These are phyloP conservation scores for Penicillium fimorum DNA, from an alignment of 495 filamentous ascomycete species.

Conservation along the genomic window DNA sequence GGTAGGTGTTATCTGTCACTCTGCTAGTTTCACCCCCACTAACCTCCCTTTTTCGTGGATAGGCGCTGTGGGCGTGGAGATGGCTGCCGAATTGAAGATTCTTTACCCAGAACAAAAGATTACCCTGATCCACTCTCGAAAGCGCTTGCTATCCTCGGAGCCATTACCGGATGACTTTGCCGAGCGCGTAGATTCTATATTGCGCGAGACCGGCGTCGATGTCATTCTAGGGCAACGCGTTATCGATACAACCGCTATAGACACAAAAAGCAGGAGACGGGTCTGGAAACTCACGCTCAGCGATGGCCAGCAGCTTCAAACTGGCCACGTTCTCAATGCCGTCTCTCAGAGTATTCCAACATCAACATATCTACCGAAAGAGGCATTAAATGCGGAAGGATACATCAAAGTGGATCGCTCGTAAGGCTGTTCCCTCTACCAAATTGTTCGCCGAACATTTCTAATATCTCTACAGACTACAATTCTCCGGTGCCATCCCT, in stretches of 20 bases:
- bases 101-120: constrained; percentile 57
- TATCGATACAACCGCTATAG: constrained; percentile 27
- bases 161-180: constrained; percentile 65
- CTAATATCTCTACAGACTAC: constrained; percentile 31
- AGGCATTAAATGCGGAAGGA: constrained; percentile 50
- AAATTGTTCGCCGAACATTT: background rate
- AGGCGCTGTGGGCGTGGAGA: constrained; percentile 71
- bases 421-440: constrained; percentile 12
- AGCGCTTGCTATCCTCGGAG: constrained; percentile 62
- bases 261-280: constrained; percentile 35
- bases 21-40: background rate
- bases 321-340: constrained; percentile 59
- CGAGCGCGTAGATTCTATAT: constrained; percentile 47
- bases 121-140: constrained; percentile 65
- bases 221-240: constrained; percentile 54
- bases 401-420: constrained; percentile 55
- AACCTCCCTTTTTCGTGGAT: background rate
- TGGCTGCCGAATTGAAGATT: constrained; percentile 65
- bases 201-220: constrained; percentile 55
- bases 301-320: constrained; percentile 51
- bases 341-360: constrained; percentile 55
- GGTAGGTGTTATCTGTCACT: constrained; percentile 34
- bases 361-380: constrained; percentile 51
- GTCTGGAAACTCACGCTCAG: constrained; percentile 54
- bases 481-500: constrained; percentile 45